Conservation (phyloP, 371 early-diverging fungal species). For the Mucor plumbeus region DNA sequence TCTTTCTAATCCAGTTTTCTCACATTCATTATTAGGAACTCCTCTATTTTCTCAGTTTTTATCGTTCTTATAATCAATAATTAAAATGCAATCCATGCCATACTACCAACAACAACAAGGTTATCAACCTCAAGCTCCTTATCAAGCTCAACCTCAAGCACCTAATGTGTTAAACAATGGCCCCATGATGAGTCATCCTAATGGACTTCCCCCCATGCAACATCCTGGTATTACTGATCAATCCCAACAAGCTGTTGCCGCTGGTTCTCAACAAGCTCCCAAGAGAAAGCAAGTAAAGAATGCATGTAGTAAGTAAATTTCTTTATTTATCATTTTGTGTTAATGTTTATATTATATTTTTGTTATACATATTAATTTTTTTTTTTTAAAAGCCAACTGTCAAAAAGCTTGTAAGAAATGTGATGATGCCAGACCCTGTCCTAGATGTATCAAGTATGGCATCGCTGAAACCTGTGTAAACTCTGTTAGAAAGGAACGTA, state of each 20-base stretch:
- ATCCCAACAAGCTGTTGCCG: conserved; percentile 16
- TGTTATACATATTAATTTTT: conserved; percentile 7
- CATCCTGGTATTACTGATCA: conserved; percentile 34
- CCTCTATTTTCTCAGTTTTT: conserved; percentile 21
- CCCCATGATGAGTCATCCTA: conserved; percentile 27
- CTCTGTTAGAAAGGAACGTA: conserved; percentile 85
- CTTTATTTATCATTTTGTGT: conserved; percentile 2
- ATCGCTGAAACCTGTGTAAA: conserved; percentile 78
- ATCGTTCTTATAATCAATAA: neutral
- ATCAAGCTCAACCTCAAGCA: conserved; percentile 25
- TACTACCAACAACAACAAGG: conserved; percentile 43
- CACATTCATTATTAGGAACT: conserved; percentile 18
- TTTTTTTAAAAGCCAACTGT: conserved; percentile 71
- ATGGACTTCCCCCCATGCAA: conserved; percentile 43
- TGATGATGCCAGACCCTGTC: conserved; percentile 87
- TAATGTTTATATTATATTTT: conserved; percentile 12
- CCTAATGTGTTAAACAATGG: conserved; percentile 26
- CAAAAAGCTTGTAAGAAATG: conserved; percentile 95
- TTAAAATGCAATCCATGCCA: conserved; percentile 42
- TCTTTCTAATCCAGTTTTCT: conserved; percentile 10
- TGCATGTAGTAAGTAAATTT: conserved; percentile 51
- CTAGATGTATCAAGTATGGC: conserved; percentile 82
- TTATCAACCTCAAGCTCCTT: conserved; percentile 39
- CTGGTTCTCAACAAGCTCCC: conserved; percentile 24
- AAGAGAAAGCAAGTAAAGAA: conserved; percentile 58